Conservation (phyloP, 805 yeast species). For the Teunomyces tritomae region DNA sequence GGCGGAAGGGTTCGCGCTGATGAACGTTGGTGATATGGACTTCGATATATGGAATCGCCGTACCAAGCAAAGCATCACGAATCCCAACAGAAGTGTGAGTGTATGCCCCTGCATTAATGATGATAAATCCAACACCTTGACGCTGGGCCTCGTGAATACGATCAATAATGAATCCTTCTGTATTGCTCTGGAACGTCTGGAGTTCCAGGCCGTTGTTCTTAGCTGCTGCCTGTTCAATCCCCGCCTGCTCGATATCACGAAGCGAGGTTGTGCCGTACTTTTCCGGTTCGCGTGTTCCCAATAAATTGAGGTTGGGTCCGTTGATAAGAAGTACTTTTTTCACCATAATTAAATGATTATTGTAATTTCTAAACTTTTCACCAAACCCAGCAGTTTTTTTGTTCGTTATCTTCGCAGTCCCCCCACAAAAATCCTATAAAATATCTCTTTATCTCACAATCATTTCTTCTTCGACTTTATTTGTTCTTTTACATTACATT, state of each 20-base stretch:
- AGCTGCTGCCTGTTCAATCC: conserved; percentile 28
- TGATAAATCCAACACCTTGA: conserved; percentile 43
- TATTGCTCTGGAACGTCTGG: conserved; percentile 39
- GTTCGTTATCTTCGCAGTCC: too few relatives aligned
- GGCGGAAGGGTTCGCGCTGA: conserved; percentile 51
- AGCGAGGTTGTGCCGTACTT: conserved; percentile 49
- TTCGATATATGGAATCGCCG: conserved; percentile 49
- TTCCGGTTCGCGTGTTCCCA: conserved; percentile 50
- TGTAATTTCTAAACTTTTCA: background rate
- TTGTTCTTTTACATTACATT: too few relatives aligned
- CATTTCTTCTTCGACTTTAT: too few relatives aligned
- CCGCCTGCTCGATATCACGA: conserved; percentile 41
- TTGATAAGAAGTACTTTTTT: conserved; percentile 45
- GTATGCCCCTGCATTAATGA: conserved; percentile 53
- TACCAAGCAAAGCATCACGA: conserved; percentile 48
- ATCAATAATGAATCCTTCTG: conserved; percentile 47
- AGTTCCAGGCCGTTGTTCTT: conserved; percentile 31
- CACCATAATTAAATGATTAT: conserved; percentile 22
- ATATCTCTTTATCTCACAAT: too few relatives aligned
- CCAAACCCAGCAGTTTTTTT: too few relatives aligned
- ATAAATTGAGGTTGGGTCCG: conserved; percentile 50
- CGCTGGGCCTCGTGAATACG: conserved; percentile 45
- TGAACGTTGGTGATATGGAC: conserved; percentile 52
- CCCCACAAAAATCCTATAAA: too few relatives aligned
- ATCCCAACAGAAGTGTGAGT: conserved; percentile 52